Conservation (phyloP, 352 stramenopile species). For the Globisporangium paroecandrum region DNA sequence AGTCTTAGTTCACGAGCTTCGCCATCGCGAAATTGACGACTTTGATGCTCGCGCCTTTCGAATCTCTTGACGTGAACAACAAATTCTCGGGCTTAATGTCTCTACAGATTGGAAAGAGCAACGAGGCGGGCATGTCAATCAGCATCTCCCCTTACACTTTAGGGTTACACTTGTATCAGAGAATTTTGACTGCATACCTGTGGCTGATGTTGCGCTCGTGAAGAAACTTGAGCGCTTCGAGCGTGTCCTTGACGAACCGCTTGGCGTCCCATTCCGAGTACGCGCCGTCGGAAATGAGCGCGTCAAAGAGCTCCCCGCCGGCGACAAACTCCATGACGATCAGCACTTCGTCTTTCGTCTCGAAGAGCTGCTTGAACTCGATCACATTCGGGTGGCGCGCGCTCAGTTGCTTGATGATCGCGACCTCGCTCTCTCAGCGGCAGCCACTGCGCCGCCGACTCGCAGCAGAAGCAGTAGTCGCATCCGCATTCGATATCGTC, state of each 20-base stretch:
- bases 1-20: slow-evolving; percentile 42
- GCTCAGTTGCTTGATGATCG: slow-evolving; percentile 44
- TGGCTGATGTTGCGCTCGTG: slow-evolving; percentile 74
- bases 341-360: slow-evolving; percentile 47
- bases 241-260: slow-evolving; percentile 41
- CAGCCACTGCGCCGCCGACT: background rate
- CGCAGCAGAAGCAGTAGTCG: background rate
- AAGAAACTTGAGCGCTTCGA: slow-evolving; percentile 58
- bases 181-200: slow-evolving; percentile 22
- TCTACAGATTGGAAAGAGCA: slow-evolving; percentile 21
- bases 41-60: slow-evolving; percentile 69
- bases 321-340: slow-evolving; percentile 58
- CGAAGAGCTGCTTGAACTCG: slow-evolving; percentile 43
- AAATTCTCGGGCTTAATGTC: slow-evolving; percentile 87
- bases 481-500: background rate
- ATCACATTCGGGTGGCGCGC: slow-evolving; percentile 57
- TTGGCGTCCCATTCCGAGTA: slow-evolving; percentile 75
- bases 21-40: slow-evolving; percentile 83
- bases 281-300: slow-evolving; percentile 63
- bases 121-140: slow-evolving; percentile 12
- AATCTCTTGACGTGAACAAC: slow-evolving; percentile 67
- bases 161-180: background rate
- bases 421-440: slow-evolving; percentile 48
- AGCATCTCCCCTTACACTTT: background rate
- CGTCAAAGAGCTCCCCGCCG: slow-evolving; percentile 68